Conservation (phyloP, 352 stramenopile species). For the Phytophthora vignae region DNA sequence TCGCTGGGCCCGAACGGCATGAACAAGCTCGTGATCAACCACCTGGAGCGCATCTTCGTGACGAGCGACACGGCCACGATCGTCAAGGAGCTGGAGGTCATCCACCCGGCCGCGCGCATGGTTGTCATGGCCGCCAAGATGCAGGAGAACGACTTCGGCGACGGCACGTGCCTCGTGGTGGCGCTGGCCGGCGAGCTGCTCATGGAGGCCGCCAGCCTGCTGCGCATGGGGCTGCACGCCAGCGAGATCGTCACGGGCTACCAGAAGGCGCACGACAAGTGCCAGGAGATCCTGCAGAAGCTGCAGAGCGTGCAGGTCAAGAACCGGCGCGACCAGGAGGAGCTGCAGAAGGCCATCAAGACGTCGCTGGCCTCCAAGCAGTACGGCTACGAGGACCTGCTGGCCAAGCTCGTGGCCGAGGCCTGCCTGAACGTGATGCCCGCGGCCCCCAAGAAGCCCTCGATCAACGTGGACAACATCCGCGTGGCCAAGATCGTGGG, state of each 20-base stretch:
- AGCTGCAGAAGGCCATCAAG: conserved; percentile 93
- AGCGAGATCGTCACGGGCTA: conserved; percentile 99
- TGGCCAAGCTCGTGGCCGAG: conserved; percentile 95
- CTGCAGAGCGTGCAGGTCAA: conserved; percentile 83
- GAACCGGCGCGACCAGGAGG: conserved; percentile 83
- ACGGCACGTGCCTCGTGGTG: conserved; percentile 98
- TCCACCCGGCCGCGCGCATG: conserved; percentile 99
- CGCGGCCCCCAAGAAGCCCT: conserved; percentile 81
- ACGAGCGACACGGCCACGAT: conserved; percentile 99
- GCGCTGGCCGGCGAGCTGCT: conserved; percentile 98
- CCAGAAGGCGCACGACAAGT: conserved; percentile 95
- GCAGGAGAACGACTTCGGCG: conserved; percentile 97
- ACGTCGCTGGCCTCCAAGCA: conserved; percentile 98
- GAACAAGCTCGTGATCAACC: conserved; percentile 99
- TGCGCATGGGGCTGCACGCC: conserved; percentile 98
- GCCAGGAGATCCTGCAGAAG: conserved; percentile 91
- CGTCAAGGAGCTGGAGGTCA: conserved; percentile 98
- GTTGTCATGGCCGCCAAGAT: conserved; percentile 98
- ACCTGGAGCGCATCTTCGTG: conserved; percentile 99
- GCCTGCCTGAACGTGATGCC: conserved; percentile 96
- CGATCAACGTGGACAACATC: conserved; percentile 98
- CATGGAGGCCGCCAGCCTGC: conserved; percentile 95
- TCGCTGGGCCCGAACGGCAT: conserved; percentile 99
- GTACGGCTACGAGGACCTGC: conserved; percentile 95
- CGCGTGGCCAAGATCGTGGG: conserved; percentile 98